Base-by-base conservation (phyloP, 257 asterid species). In the Nicotiana undulata region DNA sequence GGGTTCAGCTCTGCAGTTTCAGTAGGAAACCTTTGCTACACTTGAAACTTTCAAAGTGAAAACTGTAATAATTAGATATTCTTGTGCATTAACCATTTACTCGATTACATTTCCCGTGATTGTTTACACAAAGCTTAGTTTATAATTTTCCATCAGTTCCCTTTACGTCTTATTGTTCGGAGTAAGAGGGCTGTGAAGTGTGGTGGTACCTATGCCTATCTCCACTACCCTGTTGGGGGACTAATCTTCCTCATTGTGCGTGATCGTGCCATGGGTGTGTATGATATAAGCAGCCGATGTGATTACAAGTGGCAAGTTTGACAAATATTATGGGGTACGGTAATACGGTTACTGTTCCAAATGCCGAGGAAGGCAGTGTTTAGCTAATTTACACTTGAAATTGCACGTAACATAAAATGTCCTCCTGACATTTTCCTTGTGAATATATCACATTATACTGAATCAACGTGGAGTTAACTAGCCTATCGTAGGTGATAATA, bases 31-130 rank as follows among this genome's bases (percentile, higher is more conserved):
- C 28, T 72, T 72, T 72, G 78, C 24, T 46, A 72, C 22, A 72
- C 60, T 72, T 72, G 37, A 72, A 72, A 72, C 61, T 72, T 72
- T 46, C 61, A 6, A 24, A 72, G 60, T 49, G 40, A 46, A 24
- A 72, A 72, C 78, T 72, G 78, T 72, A 72, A 72, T 72, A 72
- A 72, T 32, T 72, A 26, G 24, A 49, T 49, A 59, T 72, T 72
- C 61, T 24, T 72, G 78, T 72, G 78, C 78, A 72, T 72, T 49
- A 72, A 72, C 40, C 15, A 72, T 72, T 40, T 72, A 72, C 61
- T 3, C 22, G 3, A 61, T 40, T 49, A 72, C 8, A 52, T 72
- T 72, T 72, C 40, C 78, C 4, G 1, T 13, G 51, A 46, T 72
- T 72, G 40, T 16, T 72, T 49, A 49, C 60, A 7, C 24, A 46